These are phyloP conservation scores for Tremellales sp. DNA, from an alignment of 1,284 basidiomycete species.

Conservation along the genomic window DNA sequence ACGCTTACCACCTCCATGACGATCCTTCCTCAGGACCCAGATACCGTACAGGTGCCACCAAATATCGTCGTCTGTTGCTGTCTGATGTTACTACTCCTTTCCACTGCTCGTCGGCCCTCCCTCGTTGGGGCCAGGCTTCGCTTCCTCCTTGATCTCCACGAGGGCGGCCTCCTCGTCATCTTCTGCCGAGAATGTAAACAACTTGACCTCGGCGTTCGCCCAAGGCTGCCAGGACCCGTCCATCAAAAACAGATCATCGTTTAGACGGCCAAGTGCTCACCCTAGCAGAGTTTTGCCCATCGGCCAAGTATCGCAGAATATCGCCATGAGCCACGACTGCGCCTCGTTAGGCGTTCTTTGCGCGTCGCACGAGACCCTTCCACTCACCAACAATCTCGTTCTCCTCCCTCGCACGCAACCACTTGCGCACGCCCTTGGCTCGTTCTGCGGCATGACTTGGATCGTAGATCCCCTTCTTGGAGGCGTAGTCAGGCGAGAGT, in stretches of 20 bases:
- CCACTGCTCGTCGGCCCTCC: slow-evolving; percentile 23
- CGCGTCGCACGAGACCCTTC: too few species aligned
- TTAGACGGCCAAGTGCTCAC: slow-evolving; percentile 17
- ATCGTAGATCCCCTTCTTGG: slow-evolving; percentile 44
- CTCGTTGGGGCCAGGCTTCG: slow-evolving; percentile 13
- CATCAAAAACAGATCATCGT: neutral
- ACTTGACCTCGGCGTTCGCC: slow-evolving; percentile 43
- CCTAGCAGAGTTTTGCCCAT: slow-evolving; percentile 30
- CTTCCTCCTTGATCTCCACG: slow-evolving; percentile 20
- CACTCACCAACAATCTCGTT: slow-evolving; percentile 44
- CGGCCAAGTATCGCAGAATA: slow-evolving; percentile 42
- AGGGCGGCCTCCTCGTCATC: slow-evolving; percentile 37
- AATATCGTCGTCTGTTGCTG: too few species aligned
- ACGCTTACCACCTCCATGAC: too few species aligned
- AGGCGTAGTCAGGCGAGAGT: slow-evolving; percentile 37
- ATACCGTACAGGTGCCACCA: too few species aligned
- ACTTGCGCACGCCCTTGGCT: slow-evolving; percentile 35
- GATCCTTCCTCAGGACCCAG: too few species aligned
- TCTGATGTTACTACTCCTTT: neutral
- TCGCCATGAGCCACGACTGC: slow-evolving; percentile 49
- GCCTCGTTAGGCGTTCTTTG: too few species aligned
- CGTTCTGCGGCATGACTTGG: slow-evolving; percentile 33
- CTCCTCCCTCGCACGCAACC: slow-evolving; percentile 43
- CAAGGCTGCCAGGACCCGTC: slow-evolving; percentile 26
- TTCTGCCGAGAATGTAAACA: slow-evolving; percentile 36